A percentile compares a stretch with the other conserved stretches of the same genome.
Conservation (phyloP, 108 stramenopile species). For the Fragilaria radians region DNA sequence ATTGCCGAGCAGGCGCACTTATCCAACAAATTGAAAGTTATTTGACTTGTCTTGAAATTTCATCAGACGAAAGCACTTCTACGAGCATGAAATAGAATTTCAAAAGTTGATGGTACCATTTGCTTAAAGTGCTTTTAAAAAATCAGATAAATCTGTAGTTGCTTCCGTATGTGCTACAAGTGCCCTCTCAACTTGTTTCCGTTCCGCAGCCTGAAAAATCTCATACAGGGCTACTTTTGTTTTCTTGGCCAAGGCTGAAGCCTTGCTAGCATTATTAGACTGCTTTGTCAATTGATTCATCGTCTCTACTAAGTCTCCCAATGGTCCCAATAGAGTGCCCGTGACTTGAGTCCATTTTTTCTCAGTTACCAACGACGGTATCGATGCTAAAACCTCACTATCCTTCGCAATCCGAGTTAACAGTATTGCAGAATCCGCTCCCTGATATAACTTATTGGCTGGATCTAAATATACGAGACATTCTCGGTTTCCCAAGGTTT, state of each 20-base stretch:
- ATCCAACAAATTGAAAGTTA: not conserved
- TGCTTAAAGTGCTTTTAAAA: slow-evolving; percentile 34
- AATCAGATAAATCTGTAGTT: slow-evolving; percentile 38
- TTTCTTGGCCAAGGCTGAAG: slow-evolving; percentile 23
- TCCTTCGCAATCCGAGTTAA: slow-evolving; percentile 37
- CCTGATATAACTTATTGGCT: slow-evolving; percentile 60
- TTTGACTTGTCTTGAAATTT: not conserved
- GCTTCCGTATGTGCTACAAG: slow-evolving; percentile 39
- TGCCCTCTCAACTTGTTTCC: slow-evolving; percentile 30
- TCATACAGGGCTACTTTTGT: slow-evolving; percentile 51
- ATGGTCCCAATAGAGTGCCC: slow-evolving; percentile 49
- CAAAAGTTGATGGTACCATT: too few species aligned
- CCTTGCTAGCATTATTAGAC: slow-evolving; percentile 17
- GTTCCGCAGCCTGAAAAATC: slow-evolving; percentile 37
- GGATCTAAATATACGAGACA: slow-evolving; percentile 63
- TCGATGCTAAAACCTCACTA: slow-evolving; percentile 27
- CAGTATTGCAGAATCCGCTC: slow-evolving; percentile 31
- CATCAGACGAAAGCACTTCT: too few species aligned
- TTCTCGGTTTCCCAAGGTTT: slow-evolving; percentile 57
- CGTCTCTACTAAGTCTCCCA: slow-evolving; percentile 39
- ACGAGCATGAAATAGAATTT: too few species aligned
- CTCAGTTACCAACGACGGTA: slow-evolving; percentile 41
- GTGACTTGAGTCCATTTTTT: slow-evolving; percentile 67
- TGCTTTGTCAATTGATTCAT: slow-evolving; percentile 38
- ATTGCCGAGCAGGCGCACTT: not conserved